A percentile compares a stretch with the other conserved stretches of the same genome.
Evolutionary conservation across 2,329 filamentous ascomycete genomes (phyloP).

Genomic region (Fusarium metavorans): DNA sequence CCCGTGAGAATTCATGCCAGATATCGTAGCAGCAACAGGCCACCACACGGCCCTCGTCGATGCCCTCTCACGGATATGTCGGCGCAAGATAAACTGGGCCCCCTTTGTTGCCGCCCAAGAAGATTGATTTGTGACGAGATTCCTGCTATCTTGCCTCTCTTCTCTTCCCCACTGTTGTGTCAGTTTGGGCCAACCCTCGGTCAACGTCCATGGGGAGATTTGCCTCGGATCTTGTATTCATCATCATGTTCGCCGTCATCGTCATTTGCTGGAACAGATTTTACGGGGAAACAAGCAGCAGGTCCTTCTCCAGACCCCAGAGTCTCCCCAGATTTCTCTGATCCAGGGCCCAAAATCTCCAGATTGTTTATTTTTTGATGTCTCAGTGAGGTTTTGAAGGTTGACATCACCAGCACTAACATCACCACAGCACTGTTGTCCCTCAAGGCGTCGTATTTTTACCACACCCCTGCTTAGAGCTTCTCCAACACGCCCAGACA

Average conservation of each 20-base stretch:
- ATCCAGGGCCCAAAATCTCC: slow-evolving; percentile 32
- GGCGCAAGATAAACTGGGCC: slow-evolving; percentile 31
- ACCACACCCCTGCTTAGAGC: slow-evolving; percentile 17
- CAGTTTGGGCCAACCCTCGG: slow-evolving; percentile 16
- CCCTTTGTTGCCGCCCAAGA: slow-evolving; percentile 3
- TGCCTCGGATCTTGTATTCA: slow-evolving; percentile 2
- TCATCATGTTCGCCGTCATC: slow-evolving; percentile 7
- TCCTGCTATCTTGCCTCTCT: slow-evolving; percentile 17
- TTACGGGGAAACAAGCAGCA: slow-evolving; percentile 23
- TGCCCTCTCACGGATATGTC: slow-evolving; percentile 20
- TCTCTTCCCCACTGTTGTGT: slow-evolving; percentile 11
- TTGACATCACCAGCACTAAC: neutral
- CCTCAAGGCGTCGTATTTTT: neutral
- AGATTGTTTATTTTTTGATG: slow-evolving; percentile 20
- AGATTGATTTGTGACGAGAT: slow-evolving; percentile 26
- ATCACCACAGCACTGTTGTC: neutral
- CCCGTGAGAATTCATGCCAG: neutral
- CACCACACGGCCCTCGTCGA: neutral
- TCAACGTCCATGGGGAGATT: slow-evolving; percentile 27
- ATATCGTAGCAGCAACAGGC: neutral
- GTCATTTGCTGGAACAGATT: slow-evolving; percentile 15
- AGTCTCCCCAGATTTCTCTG: slow-evolving; percentile 27
- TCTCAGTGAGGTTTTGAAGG: neutral
- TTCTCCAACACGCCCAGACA: slow-evolving; percentile 29
- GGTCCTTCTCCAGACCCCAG: slow-evolving; percentile 33